Conservation (phyloP, 192 early-diverging fungal species). For the Lunasporangiospora selenospora region DNA sequence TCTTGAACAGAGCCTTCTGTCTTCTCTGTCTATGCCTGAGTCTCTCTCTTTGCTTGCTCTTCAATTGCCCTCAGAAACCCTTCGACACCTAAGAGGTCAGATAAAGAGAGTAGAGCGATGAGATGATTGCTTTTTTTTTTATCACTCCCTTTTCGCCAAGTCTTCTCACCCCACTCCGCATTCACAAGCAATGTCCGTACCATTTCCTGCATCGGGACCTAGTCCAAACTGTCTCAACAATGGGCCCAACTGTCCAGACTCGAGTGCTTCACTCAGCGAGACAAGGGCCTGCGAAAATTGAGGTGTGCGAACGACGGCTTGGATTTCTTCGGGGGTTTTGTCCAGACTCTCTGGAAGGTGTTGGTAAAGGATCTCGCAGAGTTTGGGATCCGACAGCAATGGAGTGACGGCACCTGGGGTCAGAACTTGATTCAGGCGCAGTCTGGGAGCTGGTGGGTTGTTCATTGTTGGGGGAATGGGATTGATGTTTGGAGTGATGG, state of each 20-base stretch:
- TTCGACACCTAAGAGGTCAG: constrained; percentile 44
- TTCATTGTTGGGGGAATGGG: no score
- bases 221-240: constrained; percentile 56
- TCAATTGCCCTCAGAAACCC: constrained; percentile 50
- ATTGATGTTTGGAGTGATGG: no score
- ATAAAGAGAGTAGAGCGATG: not conserved
- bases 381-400: constrained; percentile 49
- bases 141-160: not conserved
- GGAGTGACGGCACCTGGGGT: constrained; percentile 45
- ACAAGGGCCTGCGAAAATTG: constrained; percentile 61
- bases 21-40: constrained; percentile 4
- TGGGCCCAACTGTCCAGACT: constrained; percentile 61
- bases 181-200: constrained; percentile 12
- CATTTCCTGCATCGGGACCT: constrained; percentile 54
- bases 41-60: constrained; percentile 46
- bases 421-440: constrained; percentile 48
- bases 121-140: not conserved
- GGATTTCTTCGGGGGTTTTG: constrained; percentile 53
- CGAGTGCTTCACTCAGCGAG: constrained; percentile 53
- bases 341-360: constrained; percentile 52
- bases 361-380: constrained; percentile 55
- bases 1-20: not conserved
- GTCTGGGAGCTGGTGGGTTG: constrained; percentile 30
- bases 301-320: constrained; percentile 53
- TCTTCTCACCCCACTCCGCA: not conserved